phyloP scores from a whole-genome alignment of 2,329 filamentous ascomycete species.

The Xylariaceae sp. region DNA sequence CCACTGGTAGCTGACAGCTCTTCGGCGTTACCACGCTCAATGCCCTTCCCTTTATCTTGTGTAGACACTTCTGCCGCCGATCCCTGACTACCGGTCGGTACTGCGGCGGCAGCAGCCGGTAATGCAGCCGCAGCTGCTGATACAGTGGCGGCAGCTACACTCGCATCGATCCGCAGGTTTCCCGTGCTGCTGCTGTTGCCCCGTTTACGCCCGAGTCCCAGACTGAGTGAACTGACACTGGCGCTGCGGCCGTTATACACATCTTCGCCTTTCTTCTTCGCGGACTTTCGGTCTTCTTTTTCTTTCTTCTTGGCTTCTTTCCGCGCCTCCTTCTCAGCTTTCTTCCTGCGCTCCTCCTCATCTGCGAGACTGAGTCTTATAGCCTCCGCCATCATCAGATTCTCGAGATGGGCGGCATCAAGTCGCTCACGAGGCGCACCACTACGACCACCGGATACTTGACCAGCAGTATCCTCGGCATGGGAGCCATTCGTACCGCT shows the following conservation, averaged over 20 bases:
- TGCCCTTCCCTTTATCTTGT: constrained; percentile 62
- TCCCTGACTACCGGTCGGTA: constrained; percentile 30
- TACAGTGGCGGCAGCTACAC: constrained; percentile 41
- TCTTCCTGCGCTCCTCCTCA: constrained; percentile 86
- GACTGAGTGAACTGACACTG: constrained; percentile 60
- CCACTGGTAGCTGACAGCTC: constrained; percentile 29
- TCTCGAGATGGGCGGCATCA: constrained; percentile 68
- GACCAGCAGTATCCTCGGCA: constrained; percentile 28
- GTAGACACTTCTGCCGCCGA: constrained; percentile 35
- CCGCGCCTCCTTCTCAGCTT: constrained; percentile 70
- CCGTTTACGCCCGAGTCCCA: constrained; percentile 54
- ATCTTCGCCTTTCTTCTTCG: constrained; percentile 53
- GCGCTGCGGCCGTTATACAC: constrained; percentile 41
- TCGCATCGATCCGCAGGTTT: constrained; percentile 54
- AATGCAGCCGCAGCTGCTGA: constrained; percentile 31
- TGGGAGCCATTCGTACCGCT: constrained; percentile 22
- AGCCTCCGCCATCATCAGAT: constrained; percentile 98
- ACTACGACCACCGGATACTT: constrained; percentile 33
- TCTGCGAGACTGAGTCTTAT: constrained; percentile 85
- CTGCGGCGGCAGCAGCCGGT: constrained; percentile 30
- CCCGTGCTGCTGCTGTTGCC: constrained; percentile 56
- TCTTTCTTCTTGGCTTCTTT: constrained; percentile 83
- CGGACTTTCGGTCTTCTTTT: constrained; percentile 75
- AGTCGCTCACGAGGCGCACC: constrained; percentile 23
- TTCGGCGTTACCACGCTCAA: constrained; percentile 49